Evolutionary conservation across 345 rosid genomes (phyloP).

Genomic region (Sisymbrium irio): DNA sequence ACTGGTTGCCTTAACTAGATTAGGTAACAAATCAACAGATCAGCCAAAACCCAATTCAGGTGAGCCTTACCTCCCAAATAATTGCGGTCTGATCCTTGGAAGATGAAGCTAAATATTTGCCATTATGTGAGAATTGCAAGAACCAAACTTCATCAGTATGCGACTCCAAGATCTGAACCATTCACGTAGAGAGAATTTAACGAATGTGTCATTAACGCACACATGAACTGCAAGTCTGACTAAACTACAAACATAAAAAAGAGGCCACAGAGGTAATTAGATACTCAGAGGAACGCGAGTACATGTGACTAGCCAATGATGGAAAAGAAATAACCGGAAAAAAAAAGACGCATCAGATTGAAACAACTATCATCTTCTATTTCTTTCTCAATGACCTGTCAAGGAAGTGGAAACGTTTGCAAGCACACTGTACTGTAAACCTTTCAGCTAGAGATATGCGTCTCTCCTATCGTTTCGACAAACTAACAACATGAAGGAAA

Average conservation of each 20-base stretch:
- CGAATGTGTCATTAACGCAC: constrained; percentile 25
- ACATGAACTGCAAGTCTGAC: constrained; percentile 32
- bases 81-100: constrained; percentile 58
- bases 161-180: constrained; percentile 57
- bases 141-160: constrained; percentile 79
- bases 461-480: constrained; percentile 4
- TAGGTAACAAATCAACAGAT: constrained; percentile 7
- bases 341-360: constrained; percentile 11
- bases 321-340: constrained; percentile 1
- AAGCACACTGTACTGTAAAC: background rate
- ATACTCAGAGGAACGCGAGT: background rate
- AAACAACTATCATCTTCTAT: constrained; percentile 15
- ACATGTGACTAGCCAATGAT: constrained; percentile 8
- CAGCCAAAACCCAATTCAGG: background rate
- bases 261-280: constrained; percentile 18
- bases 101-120: constrained; percentile 68
- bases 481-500: constrained; percentile 5
- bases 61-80: constrained; percentile 63
- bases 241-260: constrained; percentile 27
- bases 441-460: constrained; percentile 11
- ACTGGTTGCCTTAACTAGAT: background rate
- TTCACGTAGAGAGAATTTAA: constrained; percentile 36
- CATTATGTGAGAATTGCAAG: constrained; percentile 68
- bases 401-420: constrained; percentile 6
- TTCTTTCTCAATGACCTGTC: background rate